Conservation (phyloP, 1,284 basidiomycete genomes). For the Boletellus sp. region DNA sequence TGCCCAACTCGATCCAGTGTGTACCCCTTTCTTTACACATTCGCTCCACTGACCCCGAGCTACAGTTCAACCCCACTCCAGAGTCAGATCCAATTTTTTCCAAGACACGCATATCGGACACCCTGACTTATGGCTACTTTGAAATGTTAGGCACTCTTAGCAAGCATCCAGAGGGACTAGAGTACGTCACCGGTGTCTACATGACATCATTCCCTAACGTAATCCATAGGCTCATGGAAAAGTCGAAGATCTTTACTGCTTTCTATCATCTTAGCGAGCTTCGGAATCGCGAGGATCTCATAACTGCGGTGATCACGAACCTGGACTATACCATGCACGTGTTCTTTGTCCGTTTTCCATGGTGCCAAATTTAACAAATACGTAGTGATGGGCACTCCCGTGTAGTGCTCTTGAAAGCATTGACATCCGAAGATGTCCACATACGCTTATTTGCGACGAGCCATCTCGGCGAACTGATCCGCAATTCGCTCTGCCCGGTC, state of each 20-base stretch:
- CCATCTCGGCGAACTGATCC: conserved; percentile 80
- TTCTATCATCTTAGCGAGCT: conserved; percentile 94
- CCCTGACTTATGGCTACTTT: conserved; percentile 89
- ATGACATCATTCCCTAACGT: conserved; percentile 4
- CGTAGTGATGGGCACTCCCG: conserved; percentile 87
- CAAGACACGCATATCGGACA: conserved; percentile 77
- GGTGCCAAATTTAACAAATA: conserved; percentile 1
- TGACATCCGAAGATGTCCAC: conserved; percentile 89
- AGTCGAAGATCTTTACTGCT: conserved; percentile 89
- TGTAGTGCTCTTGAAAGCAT: conserved; percentile 87
- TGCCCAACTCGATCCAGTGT: conserved; percentile 87
- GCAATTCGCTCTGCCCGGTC: conserved; percentile 58
- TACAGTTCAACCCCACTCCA: conserved; percentile 62
- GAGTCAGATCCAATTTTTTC: conserved; percentile 84
- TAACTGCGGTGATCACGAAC: conserved; percentile 87
- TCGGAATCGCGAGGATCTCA: conserved; percentile 86
- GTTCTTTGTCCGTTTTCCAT: neutral
- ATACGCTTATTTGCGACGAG: conserved; percentile 87
- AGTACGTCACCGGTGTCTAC: conserved; percentile 55
- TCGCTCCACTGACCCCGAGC: conserved; percentile 3
- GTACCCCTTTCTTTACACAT: conserved; percentile 24
- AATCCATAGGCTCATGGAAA: conserved; percentile 73
- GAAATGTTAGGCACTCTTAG: conserved; percentile 94
- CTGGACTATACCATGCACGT: conserved; percentile 86
- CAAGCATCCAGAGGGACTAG: conserved; percentile 83